These are phyloP conservation scores for Metschnikowia lochheadii DNA, from an alignment of 805 yeast species.

Conservation along the genomic window DNA sequence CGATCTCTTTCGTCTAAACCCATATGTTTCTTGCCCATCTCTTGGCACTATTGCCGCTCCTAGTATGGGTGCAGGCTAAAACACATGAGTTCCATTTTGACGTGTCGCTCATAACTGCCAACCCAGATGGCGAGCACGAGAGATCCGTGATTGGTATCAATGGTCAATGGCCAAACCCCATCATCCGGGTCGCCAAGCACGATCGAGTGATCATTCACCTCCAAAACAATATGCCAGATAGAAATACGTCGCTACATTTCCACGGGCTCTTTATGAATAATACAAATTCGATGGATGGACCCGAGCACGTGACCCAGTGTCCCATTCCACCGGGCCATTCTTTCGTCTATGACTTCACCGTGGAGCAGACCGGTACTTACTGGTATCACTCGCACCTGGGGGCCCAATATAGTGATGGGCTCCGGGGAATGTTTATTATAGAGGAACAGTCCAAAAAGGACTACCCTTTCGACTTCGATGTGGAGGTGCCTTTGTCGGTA, in stretches of 20 bases:
- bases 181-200: slow-evolving; percentile 31
- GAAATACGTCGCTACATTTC: slow-evolving; percentile 41
- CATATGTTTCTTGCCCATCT: neutral
- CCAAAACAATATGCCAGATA: slow-evolving; percentile 30
- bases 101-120: slow-evolving; percentile 38
- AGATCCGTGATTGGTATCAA: slow-evolving; percentile 59
- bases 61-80: slow-evolving; percentile 15
- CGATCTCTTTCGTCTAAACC: neutral
- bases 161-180: slow-evolving; percentile 42
- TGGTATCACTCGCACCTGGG: slow-evolving; percentile 85
- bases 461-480: slow-evolving; percentile 57
- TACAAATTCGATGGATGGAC: slow-evolving; percentile 43
- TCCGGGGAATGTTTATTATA: slow-evolving; percentile 63
- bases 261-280: slow-evolving; percentile 42
- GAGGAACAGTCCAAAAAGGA: slow-evolving; percentile 44
- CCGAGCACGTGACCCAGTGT: slow-evolving; percentile 44
- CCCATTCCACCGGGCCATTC: slow-evolving; percentile 39
- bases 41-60: slow-evolving; percentile 5
- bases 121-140: slow-evolving; percentile 53
- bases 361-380: slow-evolving; percentile 21
- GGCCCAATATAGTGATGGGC: slow-evolving; percentile 74
- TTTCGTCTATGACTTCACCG: slow-evolving; percentile 35
- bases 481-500: slow-evolving; percentile 53
- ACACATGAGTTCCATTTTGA: slow-evolving; percentile 36
- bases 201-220: slow-evolving; percentile 40